Evolutionary conservation across 331 rosid species (phyloP).

Genomic region (Quercus phellos): DNA sequence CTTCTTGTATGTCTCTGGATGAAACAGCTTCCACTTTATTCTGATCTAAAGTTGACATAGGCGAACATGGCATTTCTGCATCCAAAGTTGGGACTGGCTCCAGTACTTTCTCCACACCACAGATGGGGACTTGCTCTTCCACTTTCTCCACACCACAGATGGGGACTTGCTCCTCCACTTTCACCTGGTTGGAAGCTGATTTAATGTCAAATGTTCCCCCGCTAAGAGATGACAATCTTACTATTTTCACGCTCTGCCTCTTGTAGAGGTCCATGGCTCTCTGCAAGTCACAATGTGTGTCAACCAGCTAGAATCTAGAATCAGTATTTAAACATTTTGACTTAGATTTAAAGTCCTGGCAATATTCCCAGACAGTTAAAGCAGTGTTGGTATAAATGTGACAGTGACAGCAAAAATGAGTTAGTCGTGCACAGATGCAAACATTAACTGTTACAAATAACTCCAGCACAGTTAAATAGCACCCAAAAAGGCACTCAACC

Average conservation of each 20-base stretch:
- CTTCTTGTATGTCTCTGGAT: constrained; percentile 17
- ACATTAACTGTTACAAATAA: too few species aligned
- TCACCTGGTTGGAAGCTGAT: constrained; percentile 33
- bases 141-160: constrained; percentile 14
- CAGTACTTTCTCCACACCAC: constrained; percentile 30
- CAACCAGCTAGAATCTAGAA: constrained; percentile 18
- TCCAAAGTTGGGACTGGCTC: constrained; percentile 32
- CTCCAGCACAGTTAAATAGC: not conserved
- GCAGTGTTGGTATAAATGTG: not conserved
- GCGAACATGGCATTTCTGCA: constrained; percentile 31
- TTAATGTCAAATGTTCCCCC: constrained; percentile 35
- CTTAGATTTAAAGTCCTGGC: not conserved
- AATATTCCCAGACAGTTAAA: not conserved
- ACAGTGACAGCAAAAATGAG: not conserved
- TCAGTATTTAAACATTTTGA: constrained; percentile 6
- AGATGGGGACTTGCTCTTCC: constrained; percentile 31
- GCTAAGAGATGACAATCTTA: constrained; percentile 17
- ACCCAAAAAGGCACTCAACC: not conserved
- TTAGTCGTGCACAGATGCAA: not conserved
- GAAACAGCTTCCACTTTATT: constrained; percentile 23
- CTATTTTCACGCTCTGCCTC: constrained; percentile 54
- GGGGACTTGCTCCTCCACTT: constrained; percentile 33
- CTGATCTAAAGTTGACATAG: constrained; percentile 24
- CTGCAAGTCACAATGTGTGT: constrained; percentile 42
- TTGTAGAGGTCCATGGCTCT: constrained; percentile 69